phyloP scores from a whole-genome alignment of 108 stramenopile species.

The Nitzschia sp. region DNA sequence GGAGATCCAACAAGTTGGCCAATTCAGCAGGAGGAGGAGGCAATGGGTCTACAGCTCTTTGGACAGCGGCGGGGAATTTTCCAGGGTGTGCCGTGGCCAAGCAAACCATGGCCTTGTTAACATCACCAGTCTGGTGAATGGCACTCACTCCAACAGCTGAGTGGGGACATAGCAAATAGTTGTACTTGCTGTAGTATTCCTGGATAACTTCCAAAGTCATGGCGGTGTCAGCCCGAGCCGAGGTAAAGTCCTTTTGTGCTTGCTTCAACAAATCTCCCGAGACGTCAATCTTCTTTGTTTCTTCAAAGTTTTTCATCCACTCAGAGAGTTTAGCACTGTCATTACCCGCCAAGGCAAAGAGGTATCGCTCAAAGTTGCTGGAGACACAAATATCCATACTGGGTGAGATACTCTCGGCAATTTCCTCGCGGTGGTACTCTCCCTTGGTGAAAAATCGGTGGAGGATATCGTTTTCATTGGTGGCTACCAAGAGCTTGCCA shows the following conservation, averaged over 20 bases:
- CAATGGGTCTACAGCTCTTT: conserved; percentile 69
- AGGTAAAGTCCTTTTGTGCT: conserved; percentile 86
- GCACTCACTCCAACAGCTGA: conserved; percentile 92
- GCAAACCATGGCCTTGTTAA: conserved; percentile 66
- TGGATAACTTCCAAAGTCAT: conserved; percentile 85
- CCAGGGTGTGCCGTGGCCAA: conserved; percentile 97
- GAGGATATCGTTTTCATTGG: conserved; percentile 99
- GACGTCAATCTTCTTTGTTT: conserved; percentile 86
- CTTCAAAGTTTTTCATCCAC: conserved; percentile 93
- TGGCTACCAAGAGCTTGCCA: conserved; percentile 91
- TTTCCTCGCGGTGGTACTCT: conserved; percentile 86
- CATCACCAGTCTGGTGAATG: conserved; percentile 67
- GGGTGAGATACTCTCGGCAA: conserved; percentile 88
- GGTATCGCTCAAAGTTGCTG: conserved; percentile 97
- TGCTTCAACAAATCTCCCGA: conserved; percentile 69
- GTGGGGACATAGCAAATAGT: conserved; percentile 97
- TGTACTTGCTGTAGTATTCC: conserved; percentile 74
- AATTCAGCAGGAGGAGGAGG: conserved; percentile 70
- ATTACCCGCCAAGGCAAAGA: conserved; percentile 91
- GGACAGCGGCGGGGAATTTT: conserved; percentile 92
- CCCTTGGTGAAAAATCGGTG: conserved; percentile 96
- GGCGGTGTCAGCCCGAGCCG: conserved; percentile 76
- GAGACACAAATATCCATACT: conserved; percentile 99
- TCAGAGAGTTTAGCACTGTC: conserved; percentile 73
- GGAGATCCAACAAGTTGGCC: conserved; percentile 52